phyloP scores from a whole-genome alignment of 306 rosid species.

The Sophora flavescens region DNA sequence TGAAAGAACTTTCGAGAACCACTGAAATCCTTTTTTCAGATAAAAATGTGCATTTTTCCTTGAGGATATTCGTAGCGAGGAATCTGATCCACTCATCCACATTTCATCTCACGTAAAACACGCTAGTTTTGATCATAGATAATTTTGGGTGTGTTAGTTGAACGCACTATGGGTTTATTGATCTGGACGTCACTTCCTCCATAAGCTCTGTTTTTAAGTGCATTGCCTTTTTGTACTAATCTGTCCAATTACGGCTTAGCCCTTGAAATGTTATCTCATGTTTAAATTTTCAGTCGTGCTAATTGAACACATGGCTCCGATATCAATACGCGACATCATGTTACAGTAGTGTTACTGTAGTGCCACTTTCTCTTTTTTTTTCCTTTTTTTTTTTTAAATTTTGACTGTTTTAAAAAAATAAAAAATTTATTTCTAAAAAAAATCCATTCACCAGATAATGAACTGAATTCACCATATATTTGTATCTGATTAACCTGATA shows the following conservation, averaged over 20 bases:
- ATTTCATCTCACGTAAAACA: conserved; percentile 2
- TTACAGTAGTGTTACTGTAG: too few relatives aligned
- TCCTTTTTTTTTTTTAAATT: too few relatives aligned
- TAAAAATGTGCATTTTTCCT: background rate
- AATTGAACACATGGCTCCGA: too few relatives aligned
- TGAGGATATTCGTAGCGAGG: background rate
- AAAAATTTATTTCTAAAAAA: too few relatives aligned
- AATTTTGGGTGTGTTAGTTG: conserved; percentile 50
- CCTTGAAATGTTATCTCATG: conserved; percentile 42
- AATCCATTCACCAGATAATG: too few relatives aligned
- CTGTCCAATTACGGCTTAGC: conserved; percentile 44
- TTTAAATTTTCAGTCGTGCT: too few relatives aligned
- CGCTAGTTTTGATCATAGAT: conserved; percentile 35
- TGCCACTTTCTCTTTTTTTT: too few relatives aligned
- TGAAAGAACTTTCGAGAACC: conserved; percentile 32
- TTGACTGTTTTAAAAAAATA: too few relatives aligned
- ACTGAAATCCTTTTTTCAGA: background rate
- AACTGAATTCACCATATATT: too few relatives aligned
- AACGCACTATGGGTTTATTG: conserved; percentile 46
- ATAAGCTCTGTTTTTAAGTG: conserved; percentile 43
- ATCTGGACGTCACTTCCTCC: conserved; percentile 47
- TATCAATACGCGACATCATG: too few relatives aligned
- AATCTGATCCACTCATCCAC: background rate
- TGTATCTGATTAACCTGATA: too few relatives aligned
- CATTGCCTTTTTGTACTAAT: conserved; percentile 55